phyloP scores from a whole-genome alignment of 2,329 filamentous ascomycete species.

The Mycosphaerella sp. region DNA sequence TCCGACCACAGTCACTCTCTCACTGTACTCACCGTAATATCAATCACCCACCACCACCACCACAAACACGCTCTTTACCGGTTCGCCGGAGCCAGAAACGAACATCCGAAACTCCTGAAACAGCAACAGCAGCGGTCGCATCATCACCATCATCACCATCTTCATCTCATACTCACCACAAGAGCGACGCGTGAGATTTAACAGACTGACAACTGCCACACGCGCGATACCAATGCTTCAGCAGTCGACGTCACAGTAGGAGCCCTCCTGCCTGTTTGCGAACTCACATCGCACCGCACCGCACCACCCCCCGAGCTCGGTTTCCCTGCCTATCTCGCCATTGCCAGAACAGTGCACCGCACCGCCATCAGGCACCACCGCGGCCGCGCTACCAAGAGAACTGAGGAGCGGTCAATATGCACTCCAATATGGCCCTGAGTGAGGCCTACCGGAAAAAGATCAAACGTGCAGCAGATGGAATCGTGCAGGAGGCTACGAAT shows the following conservation, averaged over 20 bases:
- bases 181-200: background rate
- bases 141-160: background rate
- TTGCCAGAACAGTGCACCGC: background rate
- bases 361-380: conserved; percentile 7
- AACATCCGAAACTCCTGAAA: conserved; percentile 1
- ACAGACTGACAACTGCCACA: background rate
- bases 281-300: background rate
- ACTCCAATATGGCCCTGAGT: conserved; percentile 1
- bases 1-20: conserved; percentile 19
- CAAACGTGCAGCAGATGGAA: conserved; percentile 18
- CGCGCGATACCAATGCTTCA: background rate
- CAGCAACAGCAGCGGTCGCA: background rate
- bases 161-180: background rate
- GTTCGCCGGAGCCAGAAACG: background rate
- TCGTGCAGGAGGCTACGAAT: conserved; percentile 21
- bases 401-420: conserved; percentile 9
- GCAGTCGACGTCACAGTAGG: conserved; percentile 7
- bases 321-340: background rate
- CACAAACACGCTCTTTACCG: conserved; percentile 7
- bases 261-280: background rate
- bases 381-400: background rate
- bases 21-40: conserved; percentile 14
- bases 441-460: conserved; percentile 9
- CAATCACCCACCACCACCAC: background rate
- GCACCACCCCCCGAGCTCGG: background rate